A percentile compares a stretch with the other conserved stretches of the same genome.
Conservation (phyloP, 164 flowering plant genomes). For the Cinnamomum micranthum region DNA sequence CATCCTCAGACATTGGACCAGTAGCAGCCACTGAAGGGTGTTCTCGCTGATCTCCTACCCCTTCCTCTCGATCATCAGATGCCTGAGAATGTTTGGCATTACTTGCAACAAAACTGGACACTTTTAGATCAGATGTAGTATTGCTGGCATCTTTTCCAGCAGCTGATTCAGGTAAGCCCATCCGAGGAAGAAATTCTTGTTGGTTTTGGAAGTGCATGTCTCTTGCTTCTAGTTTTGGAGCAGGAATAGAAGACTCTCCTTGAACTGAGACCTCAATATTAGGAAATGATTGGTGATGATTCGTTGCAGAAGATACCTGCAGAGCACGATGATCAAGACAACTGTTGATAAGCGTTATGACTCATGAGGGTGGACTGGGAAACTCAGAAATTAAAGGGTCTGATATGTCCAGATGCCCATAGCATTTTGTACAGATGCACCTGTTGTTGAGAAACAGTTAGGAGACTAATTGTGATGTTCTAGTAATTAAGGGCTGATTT, state of each 20-base stretch:
- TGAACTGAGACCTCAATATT: constrained; percentile 40
- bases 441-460: no score
- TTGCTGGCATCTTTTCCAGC: constrained; percentile 26
- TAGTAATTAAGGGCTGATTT: no score
- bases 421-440: no score
- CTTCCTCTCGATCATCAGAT: constrained; percentile 52
- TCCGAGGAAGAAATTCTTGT: constrained; percentile 15
- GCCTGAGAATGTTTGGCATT: constrained; percentile 43
- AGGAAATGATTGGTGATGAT: constrained; percentile 42
- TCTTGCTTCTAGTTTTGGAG: constrained; percentile 23
- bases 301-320: constrained; percentile 29
- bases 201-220: constrained; percentile 24
- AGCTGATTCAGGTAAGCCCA: constrained; percentile 25
- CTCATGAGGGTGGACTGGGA: no score
- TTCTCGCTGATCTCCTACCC: constrained; percentile 56
- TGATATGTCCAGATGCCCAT: no score
- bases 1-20: constrained; percentile 61
- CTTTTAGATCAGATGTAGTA: constrained; percentile 19
- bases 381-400: no score
- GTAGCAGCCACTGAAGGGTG: constrained; percentile 24
- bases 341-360: no score
- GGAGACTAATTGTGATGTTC: no score
- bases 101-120: constrained; percentile 18
- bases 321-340: not conserved
- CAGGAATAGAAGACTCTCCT: constrained; percentile 29